Evolutionary conservation across 2,329 filamentous ascomycete species (phyloP).

Genomic region (Coniella lustricola): DNA sequence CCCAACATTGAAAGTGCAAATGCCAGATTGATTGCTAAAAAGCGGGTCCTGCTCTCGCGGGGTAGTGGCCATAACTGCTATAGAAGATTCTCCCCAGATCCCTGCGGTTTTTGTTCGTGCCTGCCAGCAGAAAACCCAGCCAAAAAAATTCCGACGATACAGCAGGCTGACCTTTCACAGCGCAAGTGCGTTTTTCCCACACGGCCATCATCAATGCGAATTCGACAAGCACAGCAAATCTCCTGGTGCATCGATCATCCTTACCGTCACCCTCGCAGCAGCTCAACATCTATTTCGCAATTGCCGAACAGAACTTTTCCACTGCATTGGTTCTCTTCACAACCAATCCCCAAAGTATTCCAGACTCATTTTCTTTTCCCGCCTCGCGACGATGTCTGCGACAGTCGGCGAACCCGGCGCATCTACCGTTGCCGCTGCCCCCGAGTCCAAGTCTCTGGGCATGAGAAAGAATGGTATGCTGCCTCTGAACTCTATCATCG

Average conservation of each 20-base stretch:
- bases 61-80: not conserved
- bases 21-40: not conserved
- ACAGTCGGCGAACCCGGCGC: constrained; percentile 24
- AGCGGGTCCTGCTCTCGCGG: not conserved
- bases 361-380: constrained; percentile 8
- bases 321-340: not conserved
- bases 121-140: no score
- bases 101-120: no score
- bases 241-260: constrained; percentile 4
- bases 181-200: not conserved
- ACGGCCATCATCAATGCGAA: not conserved
- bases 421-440: constrained; percentile 24
- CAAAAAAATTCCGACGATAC: no score
- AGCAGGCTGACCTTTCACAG: no score
- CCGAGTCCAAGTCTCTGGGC: constrained; percentile 40
- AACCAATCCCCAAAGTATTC: not conserved
- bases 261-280: not conserved
- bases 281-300: constrained; percentile 1
- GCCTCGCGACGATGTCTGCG: constrained; percentile 35
- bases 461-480: constrained; percentile 77
- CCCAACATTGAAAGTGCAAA: not conserved
- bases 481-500: not conserved
- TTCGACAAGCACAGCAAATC: not conserved
- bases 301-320: not conserved
- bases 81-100: no score